These are phyloP conservation scores for Cicer yamashitae DNA, from an alignment of 306 rosid genomes.

Conservation along the genomic window DNA sequence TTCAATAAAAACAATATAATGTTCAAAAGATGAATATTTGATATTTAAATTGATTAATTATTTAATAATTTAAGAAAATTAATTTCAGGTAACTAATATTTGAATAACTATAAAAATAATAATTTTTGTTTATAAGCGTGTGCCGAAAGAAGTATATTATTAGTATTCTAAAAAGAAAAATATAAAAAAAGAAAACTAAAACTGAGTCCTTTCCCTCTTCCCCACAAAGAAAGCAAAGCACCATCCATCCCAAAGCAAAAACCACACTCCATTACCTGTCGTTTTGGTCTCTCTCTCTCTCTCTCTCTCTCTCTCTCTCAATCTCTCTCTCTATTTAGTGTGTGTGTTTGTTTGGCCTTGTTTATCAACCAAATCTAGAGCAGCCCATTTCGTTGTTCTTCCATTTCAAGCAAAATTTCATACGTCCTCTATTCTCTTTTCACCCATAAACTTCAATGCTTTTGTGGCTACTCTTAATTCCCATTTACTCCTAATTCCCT, in stretches of 20 bases:
- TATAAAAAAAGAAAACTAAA: too few relatives aligned
- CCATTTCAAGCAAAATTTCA: constrained; percentile 53
- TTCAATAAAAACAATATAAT: too few relatives aligned
- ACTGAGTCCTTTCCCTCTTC: constrained; percentile 13
- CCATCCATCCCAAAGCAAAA: constrained; percentile 34
- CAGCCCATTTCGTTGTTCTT: constrained; percentile 52
- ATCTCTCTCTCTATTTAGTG: constrained; percentile 37
- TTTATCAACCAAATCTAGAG: constrained; percentile 64
- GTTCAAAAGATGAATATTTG: too few relatives aligned
- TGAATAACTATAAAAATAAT: too few relatives aligned
- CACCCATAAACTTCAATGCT: constrained; percentile 44
- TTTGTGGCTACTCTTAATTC: constrained; percentile 43
- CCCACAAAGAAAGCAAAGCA: constrained; percentile 34
- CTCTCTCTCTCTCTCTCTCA: constrained; percentile 31
- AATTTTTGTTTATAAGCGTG: too few relatives aligned
- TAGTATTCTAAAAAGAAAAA: too few relatives aligned
- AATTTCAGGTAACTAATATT: too few relatives aligned
- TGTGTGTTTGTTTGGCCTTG: constrained; percentile 49
- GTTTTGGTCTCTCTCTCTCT: constrained; percentile 46
- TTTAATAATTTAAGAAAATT: too few relatives aligned
- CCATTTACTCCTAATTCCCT: constrained; percentile 39
- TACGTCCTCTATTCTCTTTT: constrained; percentile 42
- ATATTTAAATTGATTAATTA: too few relatives aligned
- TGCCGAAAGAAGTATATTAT: too few relatives aligned
- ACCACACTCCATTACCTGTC: constrained; percentile 57